These are phyloP conservation scores for Hypoxylon fragiforme DNA, from an alignment of 495 filamentous ascomycete species.

Conservation along the genomic window DNA sequence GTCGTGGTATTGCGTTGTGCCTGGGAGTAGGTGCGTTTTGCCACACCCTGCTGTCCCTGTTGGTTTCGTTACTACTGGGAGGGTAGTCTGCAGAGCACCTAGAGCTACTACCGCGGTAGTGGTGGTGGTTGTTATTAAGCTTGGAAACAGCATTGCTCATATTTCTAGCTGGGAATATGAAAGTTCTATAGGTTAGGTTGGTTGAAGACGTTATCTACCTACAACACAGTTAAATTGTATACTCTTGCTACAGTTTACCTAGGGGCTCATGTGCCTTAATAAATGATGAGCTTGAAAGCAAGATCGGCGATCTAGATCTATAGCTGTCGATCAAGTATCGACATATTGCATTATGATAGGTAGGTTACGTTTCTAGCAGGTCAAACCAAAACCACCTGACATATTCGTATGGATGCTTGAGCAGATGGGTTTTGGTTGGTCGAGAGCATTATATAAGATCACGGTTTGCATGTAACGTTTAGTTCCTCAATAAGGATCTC, in stretches of 20 bases:
- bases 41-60: conserved; percentile 30
- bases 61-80: conserved; percentile 5
- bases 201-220: too few species aligned
- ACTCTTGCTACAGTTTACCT: too few species aligned
- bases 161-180: neutral
- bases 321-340: neutral
- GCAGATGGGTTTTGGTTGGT: neutral
- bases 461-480: neutral
- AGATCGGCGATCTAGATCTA: neutral
- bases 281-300: neutral
- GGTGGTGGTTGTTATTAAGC: conserved; percentile 6
- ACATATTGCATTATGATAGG: neutral
- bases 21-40: conserved; percentile 23
- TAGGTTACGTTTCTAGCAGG: neutral
- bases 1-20: conserved; percentile 27
- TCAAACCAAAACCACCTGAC: neutral
- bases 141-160: conserved; percentile 17
- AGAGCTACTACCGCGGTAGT: conserved; percentile 6
- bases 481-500: neutral
- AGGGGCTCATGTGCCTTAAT: neutral
- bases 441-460: neutral
- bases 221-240: too few species aligned
- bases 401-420: neutral
- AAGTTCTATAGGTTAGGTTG: too few species aligned
- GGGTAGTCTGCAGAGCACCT: neutral